These are phyloP conservation scores for Colletotrichum truncatum DNA, from an alignment of 2,329 filamentous ascomycete genomes.

Conservation along the genomic window DNA sequence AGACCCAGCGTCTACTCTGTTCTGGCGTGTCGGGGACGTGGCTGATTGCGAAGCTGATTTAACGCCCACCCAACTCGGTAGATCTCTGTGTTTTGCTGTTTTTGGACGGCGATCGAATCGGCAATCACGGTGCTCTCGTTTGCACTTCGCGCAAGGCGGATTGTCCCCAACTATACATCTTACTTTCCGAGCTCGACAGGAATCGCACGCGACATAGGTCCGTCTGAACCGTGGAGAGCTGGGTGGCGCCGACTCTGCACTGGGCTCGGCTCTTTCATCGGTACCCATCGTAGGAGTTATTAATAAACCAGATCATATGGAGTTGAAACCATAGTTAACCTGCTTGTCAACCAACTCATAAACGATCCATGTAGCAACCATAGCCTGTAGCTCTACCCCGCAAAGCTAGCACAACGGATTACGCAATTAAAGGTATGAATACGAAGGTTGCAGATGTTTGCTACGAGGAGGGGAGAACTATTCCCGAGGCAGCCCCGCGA, in stretches of 20 bases:
- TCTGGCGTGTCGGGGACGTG: background rate
- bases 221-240: conserved; percentile 7
- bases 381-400: background rate
- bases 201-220: conserved; percentile 28
- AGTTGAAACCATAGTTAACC: background rate
- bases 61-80: conserved; percentile 6
- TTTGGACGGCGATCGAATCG: conserved; percentile 17
- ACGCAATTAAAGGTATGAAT: background rate
- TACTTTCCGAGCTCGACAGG: conserved; percentile 24
- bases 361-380: too few species aligned
- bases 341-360: too few species aligned
- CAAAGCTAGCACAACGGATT: background rate
- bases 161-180: conserved; percentile 27
- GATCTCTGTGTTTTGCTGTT: conserved; percentile 19
- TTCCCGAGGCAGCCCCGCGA: background rate
- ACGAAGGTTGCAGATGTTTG: background rate
- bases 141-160: conserved; percentile 28
- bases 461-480: background rate
- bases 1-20: too few species aligned
- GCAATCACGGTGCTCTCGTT: conserved; percentile 28
- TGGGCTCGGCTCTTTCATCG: background rate
- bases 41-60: background rate
- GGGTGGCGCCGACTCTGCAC: background rate
- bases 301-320: background rate
- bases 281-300: background rate